Conservation (phyloP, 495 filamentous ascomycete species). For the Podospora pseudopauciseta region DNA sequence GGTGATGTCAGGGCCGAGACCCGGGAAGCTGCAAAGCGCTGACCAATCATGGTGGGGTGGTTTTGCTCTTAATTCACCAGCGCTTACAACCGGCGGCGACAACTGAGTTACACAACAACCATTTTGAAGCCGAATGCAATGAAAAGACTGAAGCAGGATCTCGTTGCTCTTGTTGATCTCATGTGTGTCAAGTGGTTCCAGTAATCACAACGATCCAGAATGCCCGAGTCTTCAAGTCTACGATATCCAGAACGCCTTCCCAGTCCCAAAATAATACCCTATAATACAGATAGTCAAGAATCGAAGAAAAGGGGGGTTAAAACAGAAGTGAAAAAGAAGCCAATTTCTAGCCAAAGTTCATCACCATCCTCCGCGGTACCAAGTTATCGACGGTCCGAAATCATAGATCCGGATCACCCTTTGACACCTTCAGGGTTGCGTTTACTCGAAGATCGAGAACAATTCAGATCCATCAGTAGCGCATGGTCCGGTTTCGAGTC, state of each 20-base stretch:
- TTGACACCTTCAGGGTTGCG: neutral
- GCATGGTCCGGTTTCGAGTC: slow-evolving; percentile 42
- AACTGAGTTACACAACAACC: neutral
- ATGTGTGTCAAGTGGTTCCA: neutral
- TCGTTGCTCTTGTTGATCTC: neutral
- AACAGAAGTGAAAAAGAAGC: neutral
- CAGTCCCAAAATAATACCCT: neutral
- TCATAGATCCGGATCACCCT: neutral
- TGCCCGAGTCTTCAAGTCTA: neutral
- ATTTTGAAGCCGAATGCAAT: neutral
- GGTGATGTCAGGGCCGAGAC: slow-evolving; percentile 41
- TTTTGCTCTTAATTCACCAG: neutral
- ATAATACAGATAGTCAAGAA: neutral
- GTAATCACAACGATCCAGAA: neutral
- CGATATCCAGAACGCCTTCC: neutral
- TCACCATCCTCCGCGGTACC: neutral
- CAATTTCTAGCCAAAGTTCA: slow-evolving; percentile 4
- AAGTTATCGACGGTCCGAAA: neutral
- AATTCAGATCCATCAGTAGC: slow-evolving; percentile 40
- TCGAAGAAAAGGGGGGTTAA: neutral
- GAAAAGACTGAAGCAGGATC: neutral
- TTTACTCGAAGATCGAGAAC: slow-evolving; percentile 43
- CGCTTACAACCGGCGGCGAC: too few species aligned
- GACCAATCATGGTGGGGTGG: neutral
- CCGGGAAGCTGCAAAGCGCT: neutral